Percentiles rank a stretch among this genome's conserved stretches.
phyloP scores from a whole-genome alignment of 2,329 filamentous ascomycete genomes.

The Didymella exigua region DNA sequence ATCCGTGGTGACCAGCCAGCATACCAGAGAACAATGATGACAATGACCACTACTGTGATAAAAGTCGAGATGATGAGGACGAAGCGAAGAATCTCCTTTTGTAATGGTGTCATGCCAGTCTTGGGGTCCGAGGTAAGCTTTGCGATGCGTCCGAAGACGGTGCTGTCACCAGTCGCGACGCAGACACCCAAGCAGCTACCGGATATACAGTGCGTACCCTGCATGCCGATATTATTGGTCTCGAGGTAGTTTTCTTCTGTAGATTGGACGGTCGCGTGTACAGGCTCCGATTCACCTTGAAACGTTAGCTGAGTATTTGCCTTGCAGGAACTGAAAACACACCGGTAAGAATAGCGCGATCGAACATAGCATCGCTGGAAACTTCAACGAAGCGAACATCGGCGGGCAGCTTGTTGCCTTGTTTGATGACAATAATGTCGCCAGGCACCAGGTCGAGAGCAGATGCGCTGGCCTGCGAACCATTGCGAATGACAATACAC shows the following conservation, averaged over 20 bases:
- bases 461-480: conserved; percentile 55
- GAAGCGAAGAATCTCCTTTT: conserved; percentile 75
- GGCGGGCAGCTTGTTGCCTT: conserved; percentile 75
- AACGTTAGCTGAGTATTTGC: conserved; percentile 10
- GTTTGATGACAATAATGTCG: conserved; percentile 70
- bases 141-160: conserved; percentile 77
- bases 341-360: conserved; percentile 74
- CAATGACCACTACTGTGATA: conserved; percentile 68
- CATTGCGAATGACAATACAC: conserved; percentile 68
- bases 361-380: conserved; percentile 72
- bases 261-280: conserved; percentile 67
- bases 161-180: conserved; percentile 72
- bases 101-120: conserved; percentile 69
- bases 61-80: conserved; percentile 71
- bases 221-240: conserved; percentile 75
- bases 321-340: conserved; percentile 13
- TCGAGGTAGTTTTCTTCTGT: conserved; percentile 75
- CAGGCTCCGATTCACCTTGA: conserved; percentile 67
- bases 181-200: conserved; percentile 71
- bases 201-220: conserved; percentile 78
- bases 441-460: conserved; percentile 72
- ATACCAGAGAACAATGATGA: conserved; percentile 71
- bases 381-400: conserved; percentile 73
- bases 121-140: conserved; percentile 73
- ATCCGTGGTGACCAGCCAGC: conserved; percentile 1